Evolutionary conservation across 352 stramenopile genomes (phyloP).

Genomic region (Globisporangium iwayamae): DNA sequence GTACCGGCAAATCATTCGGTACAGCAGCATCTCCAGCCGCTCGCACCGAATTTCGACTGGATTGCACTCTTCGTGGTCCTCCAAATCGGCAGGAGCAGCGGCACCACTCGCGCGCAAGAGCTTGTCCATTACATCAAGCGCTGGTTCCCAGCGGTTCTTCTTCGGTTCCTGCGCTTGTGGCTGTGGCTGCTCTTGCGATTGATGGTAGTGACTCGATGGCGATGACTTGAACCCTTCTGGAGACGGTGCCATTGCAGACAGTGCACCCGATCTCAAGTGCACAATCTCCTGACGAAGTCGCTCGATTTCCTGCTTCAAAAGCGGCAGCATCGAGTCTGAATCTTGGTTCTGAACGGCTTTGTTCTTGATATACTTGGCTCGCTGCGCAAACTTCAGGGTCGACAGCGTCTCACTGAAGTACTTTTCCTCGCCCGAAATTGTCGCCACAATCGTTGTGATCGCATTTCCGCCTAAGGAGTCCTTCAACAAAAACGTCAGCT

Average conservation of each 20-base stretch:
- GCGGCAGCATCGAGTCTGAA: constrained; percentile 63
- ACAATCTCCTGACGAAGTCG: constrained; percentile 61
- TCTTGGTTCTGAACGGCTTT: constrained; percentile 86
- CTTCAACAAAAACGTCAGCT: constrained; percentile 78
- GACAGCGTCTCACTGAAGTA: constrained; percentile 86
- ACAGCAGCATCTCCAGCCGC: constrained; percentile 77
- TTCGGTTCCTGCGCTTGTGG: constrained; percentile 29
- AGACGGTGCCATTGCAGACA: neutral
- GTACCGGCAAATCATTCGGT: constrained; percentile 83
- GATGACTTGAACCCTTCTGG: constrained; percentile 12
- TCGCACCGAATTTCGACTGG: constrained; percentile 56
- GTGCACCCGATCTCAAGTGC: constrained; percentile 20
- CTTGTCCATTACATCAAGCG: constrained; percentile 78
- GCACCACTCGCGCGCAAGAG: constrained; percentile 60
- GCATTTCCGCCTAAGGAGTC: constrained; percentile 85
- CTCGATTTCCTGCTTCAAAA: constrained; percentile 76
- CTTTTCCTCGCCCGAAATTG: constrained; percentile 74
- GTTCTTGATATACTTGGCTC: constrained; percentile 89
- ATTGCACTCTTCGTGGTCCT: constrained; percentile 32
- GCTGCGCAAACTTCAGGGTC: constrained; percentile 85
- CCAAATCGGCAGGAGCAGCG: constrained; percentile 31
- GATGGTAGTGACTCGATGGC: constrained; percentile 9
- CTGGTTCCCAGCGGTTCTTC: constrained; percentile 73
- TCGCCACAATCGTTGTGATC: constrained; percentile 83
- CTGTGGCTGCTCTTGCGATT: constrained; percentile 14